Percentiles rank a stretch among this genome's conserved stretches.
phyloP scores from a whole-genome alignment of 129 eudicot genomes.

The Tanacetum coccineum region DNA sequence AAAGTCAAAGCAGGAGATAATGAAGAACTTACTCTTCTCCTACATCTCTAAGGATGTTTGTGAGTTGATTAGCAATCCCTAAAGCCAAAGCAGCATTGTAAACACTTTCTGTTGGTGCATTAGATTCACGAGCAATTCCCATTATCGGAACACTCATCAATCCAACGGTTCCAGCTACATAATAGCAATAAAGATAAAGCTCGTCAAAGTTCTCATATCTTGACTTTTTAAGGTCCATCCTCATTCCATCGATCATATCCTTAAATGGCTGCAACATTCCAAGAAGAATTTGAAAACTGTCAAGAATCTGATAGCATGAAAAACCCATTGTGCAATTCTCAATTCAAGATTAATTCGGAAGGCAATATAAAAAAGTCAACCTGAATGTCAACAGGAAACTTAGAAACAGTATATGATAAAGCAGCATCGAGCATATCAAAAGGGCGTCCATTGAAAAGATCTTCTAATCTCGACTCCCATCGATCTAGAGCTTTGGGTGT shows the following conservation, averaged over 20 bases:
- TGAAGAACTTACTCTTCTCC: constrained; percentile 91
- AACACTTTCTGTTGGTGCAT: constrained; percentile 83
- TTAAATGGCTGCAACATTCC: constrained; percentile 74
- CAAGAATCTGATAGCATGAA: not conserved
- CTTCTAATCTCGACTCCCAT: constrained; percentile 94
- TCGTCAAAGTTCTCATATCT: constrained; percentile 96
- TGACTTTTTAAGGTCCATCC: constrained; percentile 87
- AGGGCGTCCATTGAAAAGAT: constrained; percentile 80
- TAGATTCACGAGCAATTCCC: constrained; percentile 90
- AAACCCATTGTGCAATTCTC: constrained; percentile 1
- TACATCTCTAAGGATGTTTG: constrained; percentile 94
- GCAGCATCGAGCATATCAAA: constrained; percentile 99
- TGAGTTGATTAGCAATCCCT: constrained; percentile 93
- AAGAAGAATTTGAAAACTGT: not conserved
- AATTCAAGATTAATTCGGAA: not conserved
- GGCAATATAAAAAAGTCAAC: constrained; percentile 31
- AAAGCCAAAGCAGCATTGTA: constrained; percentile 88
- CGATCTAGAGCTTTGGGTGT: constrained; percentile 92
- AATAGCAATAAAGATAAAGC: constrained; percentile 86
- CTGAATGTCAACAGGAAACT: constrained; percentile 98
- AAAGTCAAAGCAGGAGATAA: not conserved
- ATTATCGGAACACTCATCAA: constrained; percentile 97
- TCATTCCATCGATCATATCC: constrained; percentile 99
- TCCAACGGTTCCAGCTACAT: constrained; percentile 97
- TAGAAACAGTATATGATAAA: constrained; percentile 83